Percentiles rank a stretch among this genome's conserved stretches.
Evolutionary conservation across 257 asterid genomes (phyloP).

Genomic region (Rauvolfia tetraphylla): DNA sequence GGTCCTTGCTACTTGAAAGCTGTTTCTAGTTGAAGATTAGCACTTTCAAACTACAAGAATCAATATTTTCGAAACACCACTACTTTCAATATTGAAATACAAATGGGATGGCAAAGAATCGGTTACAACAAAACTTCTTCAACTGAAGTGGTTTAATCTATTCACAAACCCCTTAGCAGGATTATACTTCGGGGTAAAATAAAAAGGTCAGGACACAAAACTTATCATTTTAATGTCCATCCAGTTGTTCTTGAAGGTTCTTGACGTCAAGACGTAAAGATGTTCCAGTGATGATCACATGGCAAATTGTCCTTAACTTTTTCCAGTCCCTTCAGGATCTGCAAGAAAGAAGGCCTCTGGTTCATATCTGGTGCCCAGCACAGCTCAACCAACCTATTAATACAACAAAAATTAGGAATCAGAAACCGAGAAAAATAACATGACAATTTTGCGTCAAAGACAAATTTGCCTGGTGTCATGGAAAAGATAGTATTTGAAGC

Average conservation of each 20-base stretch:
- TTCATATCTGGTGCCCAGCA: conserved; percentile 93
- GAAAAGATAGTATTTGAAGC: not conserved
- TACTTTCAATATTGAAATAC: conserved; percentile 6
- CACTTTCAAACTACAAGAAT: not conserved
- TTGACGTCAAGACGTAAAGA: conserved; percentile 42
- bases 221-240: not conserved
- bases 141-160: conserved; percentile 14
- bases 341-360: conserved; percentile 79
- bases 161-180: conserved; percentile 24
- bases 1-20: not conserved
- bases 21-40: not conserved
- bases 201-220: not conserved
- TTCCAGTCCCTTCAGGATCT: conserved; percentile 74
- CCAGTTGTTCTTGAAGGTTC: conserved; percentile 2
- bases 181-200: conserved; percentile 1
- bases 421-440: not conserved
- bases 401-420: not conserved
- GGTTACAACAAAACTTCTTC: conserved; percentile 13
- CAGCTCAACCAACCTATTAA: conserved; percentile 52
- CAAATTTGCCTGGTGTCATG: not conserved
- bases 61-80: not conserved
- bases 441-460: not conserved
- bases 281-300: conserved; percentile 64
- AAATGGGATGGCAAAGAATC: conserved; percentile 13
- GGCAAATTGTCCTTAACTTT: conserved; percentile 50